Evolutionary conservation across 371 early-diverging fungal genomes (phyloP).

Genomic region (Mucor irregularis): DNA sequence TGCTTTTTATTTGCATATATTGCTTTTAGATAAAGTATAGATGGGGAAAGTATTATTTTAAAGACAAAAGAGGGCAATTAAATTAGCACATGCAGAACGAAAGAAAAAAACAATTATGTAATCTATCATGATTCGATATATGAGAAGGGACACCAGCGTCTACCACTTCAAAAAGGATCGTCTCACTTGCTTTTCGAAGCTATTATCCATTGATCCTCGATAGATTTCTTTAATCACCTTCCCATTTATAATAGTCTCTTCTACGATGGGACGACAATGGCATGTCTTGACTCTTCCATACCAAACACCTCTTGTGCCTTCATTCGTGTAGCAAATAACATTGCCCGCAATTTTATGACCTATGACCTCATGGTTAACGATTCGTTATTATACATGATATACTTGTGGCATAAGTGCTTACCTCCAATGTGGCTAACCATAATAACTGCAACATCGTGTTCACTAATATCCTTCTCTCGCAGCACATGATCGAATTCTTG

Average conservation of each 20-base stretch:
- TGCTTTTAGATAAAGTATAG: no score
- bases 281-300: conserved; percentile 60
- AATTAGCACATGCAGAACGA: no score
- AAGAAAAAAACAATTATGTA: neutral
- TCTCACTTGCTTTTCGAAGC: conserved; percentile 35
- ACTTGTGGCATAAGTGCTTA: conserved; percentile 11
- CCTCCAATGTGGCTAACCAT: conserved; percentile 69
- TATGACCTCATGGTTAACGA: no score
- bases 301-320: conserved; percentile 56
- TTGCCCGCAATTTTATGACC: conserved; percentile 80
- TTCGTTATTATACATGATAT: no score
- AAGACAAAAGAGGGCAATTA: no score
- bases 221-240: conserved; percentile 55
- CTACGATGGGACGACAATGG: conserved; percentile 50
- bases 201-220: conserved; percentile 52
- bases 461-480: conserved; percentile 49
- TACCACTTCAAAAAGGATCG: conserved; percentile 22
- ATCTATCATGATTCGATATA: neutral
- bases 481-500: conserved; percentile 60
- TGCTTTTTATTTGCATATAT: no score
- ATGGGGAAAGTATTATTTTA: no score
- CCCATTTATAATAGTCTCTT: conserved; percentile 45
- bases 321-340: conserved; percentile 55
- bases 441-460: conserved; percentile 42
- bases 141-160: neutral